These are phyloP conservation scores for Parietaria judaica DNA, from an alignment of 306 rosid species.

Conservation along the genomic window DNA sequence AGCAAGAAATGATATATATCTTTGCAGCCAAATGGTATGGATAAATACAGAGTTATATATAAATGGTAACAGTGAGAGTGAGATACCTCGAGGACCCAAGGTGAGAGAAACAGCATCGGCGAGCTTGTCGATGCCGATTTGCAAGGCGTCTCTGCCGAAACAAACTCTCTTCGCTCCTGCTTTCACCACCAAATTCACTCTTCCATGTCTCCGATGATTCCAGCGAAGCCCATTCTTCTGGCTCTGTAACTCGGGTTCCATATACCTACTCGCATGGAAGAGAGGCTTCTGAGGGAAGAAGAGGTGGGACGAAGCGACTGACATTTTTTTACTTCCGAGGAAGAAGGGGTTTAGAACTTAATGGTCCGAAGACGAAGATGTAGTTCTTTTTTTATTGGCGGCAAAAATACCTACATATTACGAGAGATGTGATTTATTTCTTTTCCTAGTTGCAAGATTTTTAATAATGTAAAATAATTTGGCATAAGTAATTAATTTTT, in stretches of 20 bases:
- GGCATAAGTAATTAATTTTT: no score
- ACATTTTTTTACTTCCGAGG: constrained; percentile 5
- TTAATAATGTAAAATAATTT: no score
- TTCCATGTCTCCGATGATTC: constrained; percentile 15
- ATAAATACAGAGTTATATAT: not conserved
- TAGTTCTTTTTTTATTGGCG: no score
- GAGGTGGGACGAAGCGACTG: constrained; percentile 18
- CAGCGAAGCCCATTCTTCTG: constrained; percentile 23
- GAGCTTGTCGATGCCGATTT: constrained; percentile 76
- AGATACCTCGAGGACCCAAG: constrained; percentile 81
- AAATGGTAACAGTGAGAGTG: not conserved
- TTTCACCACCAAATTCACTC: constrained; percentile 23
- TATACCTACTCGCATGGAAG: constrained; percentile 24
- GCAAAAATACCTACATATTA: no score
- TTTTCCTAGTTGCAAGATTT: no score
- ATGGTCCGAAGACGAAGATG: no score
- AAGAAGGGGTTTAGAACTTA: no score
- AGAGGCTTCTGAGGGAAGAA: constrained; percentile 22
- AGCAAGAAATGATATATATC: no score
- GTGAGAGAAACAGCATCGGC: constrained; percentile 97
- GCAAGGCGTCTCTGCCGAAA: constrained; percentile 60
- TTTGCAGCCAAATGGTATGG: no score
- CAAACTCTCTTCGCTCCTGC: constrained; percentile 72
- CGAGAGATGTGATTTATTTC: no score
- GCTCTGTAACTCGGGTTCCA: constrained; percentile 20